Base-by-base conservation (phyloP, 1,284 basidiomycete genomes). In the Hypsizygus ulmarius region DNA sequence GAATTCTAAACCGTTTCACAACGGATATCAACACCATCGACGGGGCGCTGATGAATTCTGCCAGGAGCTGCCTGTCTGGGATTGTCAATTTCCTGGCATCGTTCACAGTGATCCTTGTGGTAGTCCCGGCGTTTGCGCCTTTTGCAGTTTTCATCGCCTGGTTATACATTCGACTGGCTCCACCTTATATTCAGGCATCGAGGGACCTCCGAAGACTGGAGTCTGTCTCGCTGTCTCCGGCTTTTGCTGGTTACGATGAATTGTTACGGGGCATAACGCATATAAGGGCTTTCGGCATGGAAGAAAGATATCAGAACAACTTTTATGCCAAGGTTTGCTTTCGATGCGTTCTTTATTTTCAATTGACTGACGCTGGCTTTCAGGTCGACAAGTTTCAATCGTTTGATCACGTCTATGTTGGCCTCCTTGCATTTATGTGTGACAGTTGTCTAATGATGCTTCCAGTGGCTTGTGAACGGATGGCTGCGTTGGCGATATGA, bases 251-350 rank as follows among this genome's bases (percentile, higher is more conserved):
- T 0, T 91, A 88, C 59, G 84, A 87, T 52, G 90, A 94, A 61
- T 71, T 92, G 10, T 71, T 93, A 32, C 77, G 76, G 33, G 91
- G 91, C 3, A 78, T 92, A 33, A 71, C 83, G 25, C 84, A 90
- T 56, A 82, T 94, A 15, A 79, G 90, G 19, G 91, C 90, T 0
- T 93, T 91, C 64, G 86, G 82, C 2, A 89, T 87, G 73, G 90
- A 93, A 59, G 69, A 72, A 25, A 68, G 84, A 49, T 92, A 92
- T 65, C 87, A 91, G 58, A 74, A 84, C 52, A 57, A 68, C 12
- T 87, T 93, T 59, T 90, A 88, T 65, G 45, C 47, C 5, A 71
- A 67, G 61, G 72, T 71, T 43, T n/a, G 63, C 47, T 35, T n/a
- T 43, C 5, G 30, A 14, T 16, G 12, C 14, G 15, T 33, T 34